These are phyloP conservation scores for Penicillium italicum DNA, from an alignment of 2,329 filamentous ascomycete species.

Conservation along the genomic window DNA sequence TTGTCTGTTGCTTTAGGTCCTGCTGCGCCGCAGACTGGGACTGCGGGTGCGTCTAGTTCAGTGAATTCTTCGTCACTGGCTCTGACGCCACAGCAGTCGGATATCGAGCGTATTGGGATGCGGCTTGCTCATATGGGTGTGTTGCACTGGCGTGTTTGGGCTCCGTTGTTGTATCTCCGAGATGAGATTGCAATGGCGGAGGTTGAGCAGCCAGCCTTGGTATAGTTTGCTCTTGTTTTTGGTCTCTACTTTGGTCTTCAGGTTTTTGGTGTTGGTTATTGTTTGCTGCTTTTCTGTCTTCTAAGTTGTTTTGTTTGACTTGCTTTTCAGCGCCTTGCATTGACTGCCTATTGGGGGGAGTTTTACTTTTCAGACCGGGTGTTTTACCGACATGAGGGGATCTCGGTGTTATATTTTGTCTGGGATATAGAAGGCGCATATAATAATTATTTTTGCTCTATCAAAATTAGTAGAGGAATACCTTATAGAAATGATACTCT, in stretches of 20 bases:
- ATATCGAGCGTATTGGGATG: constrained; percentile 58
- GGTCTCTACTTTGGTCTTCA: not conserved
- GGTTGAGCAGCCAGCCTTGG: constrained; percentile 9
- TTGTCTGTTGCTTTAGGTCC: constrained; percentile 15
- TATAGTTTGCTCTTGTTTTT: constrained; percentile 8
- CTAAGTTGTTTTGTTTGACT: constrained; percentile 6
- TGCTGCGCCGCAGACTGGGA: not conserved
- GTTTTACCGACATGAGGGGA: not conserved
- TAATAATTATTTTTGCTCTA: not conserved
- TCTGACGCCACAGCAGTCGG: constrained; percentile 28
- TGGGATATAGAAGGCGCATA: constrained; percentile 9
- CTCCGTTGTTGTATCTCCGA: constrained; percentile 63
- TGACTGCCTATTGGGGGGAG: not conserved
- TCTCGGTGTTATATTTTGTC: constrained; percentile 4
- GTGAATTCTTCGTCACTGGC: constrained; percentile 2
- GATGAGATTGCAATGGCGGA: constrained; percentile 23
- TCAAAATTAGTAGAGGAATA: no score
- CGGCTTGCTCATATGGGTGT: constrained; percentile 78
- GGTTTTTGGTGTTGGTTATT: not conserved
- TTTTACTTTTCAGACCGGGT: not conserved
- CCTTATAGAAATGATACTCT: not conserved
- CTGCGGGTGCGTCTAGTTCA: not conserved
- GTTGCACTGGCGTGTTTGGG: constrained; percentile 89
- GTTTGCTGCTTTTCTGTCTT: not conserved
- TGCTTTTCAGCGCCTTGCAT: constrained; percentile 21